Evolutionary conservation across 805 yeast species (phyloP), one percentile per base, ranked within the genome.

Genomic region (Scheffersomyces ergatensis): DNA sequence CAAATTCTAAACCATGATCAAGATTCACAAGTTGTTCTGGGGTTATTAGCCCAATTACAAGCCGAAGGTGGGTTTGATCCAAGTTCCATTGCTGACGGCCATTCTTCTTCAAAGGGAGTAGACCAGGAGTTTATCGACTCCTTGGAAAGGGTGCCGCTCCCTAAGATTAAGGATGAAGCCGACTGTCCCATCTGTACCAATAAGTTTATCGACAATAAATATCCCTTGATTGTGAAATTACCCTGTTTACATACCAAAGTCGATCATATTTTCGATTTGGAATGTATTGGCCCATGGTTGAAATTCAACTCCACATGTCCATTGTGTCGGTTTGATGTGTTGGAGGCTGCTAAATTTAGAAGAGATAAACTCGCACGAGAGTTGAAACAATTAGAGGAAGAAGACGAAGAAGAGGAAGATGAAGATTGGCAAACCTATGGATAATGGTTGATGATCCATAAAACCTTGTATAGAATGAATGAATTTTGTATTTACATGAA

Each of bases 231-330:
- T 11, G 96, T 89, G 14, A 69, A 75, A 49, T 69, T 90, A 19
- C 83, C 84, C 5, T 90, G 98, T 61, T 48, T 53, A 13, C 44
- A 54, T 26, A 40, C 56, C 13, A 63, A 55, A 34, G 34, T 39
- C 11, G 74, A 69, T 27, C 98, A 90, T 60, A 74, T 74, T 32
- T 90, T 86, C 61, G 98, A 90, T 57, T 68, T 89, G 48, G 97
- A 92, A 50, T 90, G 97, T 58, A 81, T 92, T 29, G 83, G 85
- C 0, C 93, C 95, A 0, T 90, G 98, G 98, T 69, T 92, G 38
- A 77, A 79, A 47, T 67, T 80, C 38, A 80, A 84, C 50, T 67
- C 76, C 1, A 83, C 88, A 0, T 90, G 98, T 55, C 98, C 98
- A 0, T 61, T 92, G 53, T 92, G 97, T 57, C 72, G 98, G 48